Conservation (phyloP, 2,329 filamentous ascomycete genomes). For the Neospermospora avenae region DNA sequence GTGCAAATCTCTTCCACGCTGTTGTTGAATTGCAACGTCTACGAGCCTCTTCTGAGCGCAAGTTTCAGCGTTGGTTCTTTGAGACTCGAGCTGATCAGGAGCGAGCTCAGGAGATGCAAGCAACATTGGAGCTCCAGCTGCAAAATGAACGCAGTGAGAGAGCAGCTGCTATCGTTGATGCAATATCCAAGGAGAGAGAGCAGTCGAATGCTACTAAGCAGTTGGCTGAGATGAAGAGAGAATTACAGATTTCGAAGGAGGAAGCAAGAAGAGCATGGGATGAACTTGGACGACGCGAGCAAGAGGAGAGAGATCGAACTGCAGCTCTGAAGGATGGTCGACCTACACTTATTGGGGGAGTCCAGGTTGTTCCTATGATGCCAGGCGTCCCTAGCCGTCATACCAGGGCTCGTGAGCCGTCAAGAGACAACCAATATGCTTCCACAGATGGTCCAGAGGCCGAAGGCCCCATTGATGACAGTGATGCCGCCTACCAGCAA, state of each 20-base stretch:
- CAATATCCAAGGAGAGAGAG: conserved; percentile 65
- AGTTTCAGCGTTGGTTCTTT: conserved; percentile 98
- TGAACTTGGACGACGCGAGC: conserved; percentile 87
- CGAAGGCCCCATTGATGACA: conserved; percentile 26
- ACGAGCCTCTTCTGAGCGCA: conserved; percentile 90
- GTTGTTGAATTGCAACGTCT: conserved; percentile 94
- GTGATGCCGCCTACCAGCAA: conserved; percentile 29
- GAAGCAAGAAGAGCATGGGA: conserved; percentile 96
- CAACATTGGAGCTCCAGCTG: conserved; percentile 73
- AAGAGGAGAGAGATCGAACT: conserved; percentile 86
- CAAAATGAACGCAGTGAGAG: conserved; percentile 69
- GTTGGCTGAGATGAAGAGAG: conserved; percentile 86
- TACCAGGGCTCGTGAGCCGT: conserved; percentile 40
- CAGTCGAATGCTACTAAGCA: conserved; percentile 70
- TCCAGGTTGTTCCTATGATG: conserved; percentile 93
- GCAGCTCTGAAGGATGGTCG: conserved; percentile 82
- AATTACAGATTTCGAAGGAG: conserved; percentile 91
- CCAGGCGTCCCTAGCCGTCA: conserved; percentile 61
- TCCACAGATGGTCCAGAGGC: conserved; percentile 25
- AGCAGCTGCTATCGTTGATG: conserved; percentile 62
- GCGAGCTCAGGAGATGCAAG: conserved; percentile 76
- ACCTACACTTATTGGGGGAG: conserved; percentile 84
- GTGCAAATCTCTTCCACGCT: conserved; percentile 95
- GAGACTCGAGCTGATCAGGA: conserved; percentile 89
- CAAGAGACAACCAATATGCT: conserved; percentile 43